These are phyloP conservation scores for Phylloporus rhodoxanthus DNA, from an alignment of 768 basidiomycete species.

Conservation along the genomic window DNA sequence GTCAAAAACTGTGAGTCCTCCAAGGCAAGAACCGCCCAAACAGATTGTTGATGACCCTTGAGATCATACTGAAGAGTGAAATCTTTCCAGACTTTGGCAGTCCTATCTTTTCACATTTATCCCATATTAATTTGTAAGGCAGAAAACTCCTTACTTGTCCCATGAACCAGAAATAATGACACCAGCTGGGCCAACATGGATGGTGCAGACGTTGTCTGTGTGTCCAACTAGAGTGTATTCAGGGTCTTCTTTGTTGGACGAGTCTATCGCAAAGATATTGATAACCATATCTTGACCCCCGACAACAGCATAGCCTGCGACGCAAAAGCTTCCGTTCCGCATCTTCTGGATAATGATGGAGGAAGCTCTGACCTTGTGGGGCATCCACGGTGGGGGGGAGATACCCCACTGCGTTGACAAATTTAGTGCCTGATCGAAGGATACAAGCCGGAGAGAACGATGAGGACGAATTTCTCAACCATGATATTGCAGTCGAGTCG, in stretches of 20 bases:
- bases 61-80: slow-evolving; percentile 69
- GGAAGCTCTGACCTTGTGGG: slow-evolving; percentile 52
- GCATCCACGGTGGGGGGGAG: slow-evolving; percentile 62
- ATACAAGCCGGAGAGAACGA: slow-evolving; percentile 52
- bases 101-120: slow-evolving; percentile 43
- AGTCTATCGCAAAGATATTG: slow-evolving; percentile 69
- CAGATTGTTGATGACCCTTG: slow-evolving; percentile 82
- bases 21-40: slow-evolving; percentile 87
- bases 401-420: slow-evolving; percentile 78
- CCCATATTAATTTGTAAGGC: neutral
- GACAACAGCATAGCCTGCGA: slow-evolving; percentile 72
- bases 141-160: slow-evolving; percentile 67
- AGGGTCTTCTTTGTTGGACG: slow-evolving; percentile 59
- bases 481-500: slow-evolving; percentile 85
- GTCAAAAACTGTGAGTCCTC: slow-evolving; percentile 76
- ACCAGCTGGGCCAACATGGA: slow-evolving; percentile 65
- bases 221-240: slow-evolving; percentile 83
- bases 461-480: slow-evolving; percentile 52
- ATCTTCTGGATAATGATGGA: neutral
- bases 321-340: slow-evolving; percentile 2
- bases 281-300: slow-evolving; percentile 88
- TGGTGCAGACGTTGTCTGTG: slow-evolving; percentile 81
- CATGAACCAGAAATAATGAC: slow-evolving; percentile 91
- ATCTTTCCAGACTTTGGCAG: slow-evolving; percentile 90
- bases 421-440: slow-evolving; percentile 63